Evolutionary conservation across 164 flowering plant genomes (phyloP).

Genomic region (Tetrastigma voinierianum): DNA sequence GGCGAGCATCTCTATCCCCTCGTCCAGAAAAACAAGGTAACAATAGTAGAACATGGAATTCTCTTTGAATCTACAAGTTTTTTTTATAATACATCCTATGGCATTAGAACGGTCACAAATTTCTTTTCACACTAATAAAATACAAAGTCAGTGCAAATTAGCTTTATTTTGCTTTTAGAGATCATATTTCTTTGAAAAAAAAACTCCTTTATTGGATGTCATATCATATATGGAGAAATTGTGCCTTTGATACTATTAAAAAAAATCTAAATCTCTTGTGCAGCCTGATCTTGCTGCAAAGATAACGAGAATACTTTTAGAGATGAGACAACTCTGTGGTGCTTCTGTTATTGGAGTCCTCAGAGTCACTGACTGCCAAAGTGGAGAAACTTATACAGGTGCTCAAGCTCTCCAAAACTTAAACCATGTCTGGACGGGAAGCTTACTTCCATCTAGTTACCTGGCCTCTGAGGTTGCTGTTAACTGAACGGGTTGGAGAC

Average conservation of each 20-base stretch:
- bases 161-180: too few species aligned
- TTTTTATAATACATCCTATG: too few species aligned
- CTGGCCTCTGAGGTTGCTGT: constrained; percentile 67
- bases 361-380: constrained; percentile 65
- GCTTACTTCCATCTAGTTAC: constrained; percentile 40
- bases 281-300: constrained; percentile 80
- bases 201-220: too few species aligned
- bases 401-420: constrained; percentile 55
- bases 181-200: too few species aligned
- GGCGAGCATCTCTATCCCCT: constrained; percentile 82
- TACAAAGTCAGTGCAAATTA: too few species aligned
- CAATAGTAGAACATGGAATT: background rate
- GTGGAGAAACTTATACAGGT: constrained; percentile 85
- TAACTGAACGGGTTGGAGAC: constrained; percentile 23
- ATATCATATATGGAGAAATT: too few species aligned
- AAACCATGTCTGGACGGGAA: constrained; percentile 45
- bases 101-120: too few species aligned
- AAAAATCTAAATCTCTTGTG: constrained; percentile 8
- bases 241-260: background rate
- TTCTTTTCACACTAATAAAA: too few species aligned
- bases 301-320: constrained; percentile 89
- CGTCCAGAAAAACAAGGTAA: constrained; percentile 69
- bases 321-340: constrained; percentile 89
- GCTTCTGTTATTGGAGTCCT: constrained; percentile 72
- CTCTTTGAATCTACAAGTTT: too few species aligned